Percentiles rank a stretch among this genome's conserved stretches.
Evolutionary conservation across 2,329 filamentous ascomycete genomes (phyloP).

Genomic region (Sphaerostilbella broomeana): DNA sequence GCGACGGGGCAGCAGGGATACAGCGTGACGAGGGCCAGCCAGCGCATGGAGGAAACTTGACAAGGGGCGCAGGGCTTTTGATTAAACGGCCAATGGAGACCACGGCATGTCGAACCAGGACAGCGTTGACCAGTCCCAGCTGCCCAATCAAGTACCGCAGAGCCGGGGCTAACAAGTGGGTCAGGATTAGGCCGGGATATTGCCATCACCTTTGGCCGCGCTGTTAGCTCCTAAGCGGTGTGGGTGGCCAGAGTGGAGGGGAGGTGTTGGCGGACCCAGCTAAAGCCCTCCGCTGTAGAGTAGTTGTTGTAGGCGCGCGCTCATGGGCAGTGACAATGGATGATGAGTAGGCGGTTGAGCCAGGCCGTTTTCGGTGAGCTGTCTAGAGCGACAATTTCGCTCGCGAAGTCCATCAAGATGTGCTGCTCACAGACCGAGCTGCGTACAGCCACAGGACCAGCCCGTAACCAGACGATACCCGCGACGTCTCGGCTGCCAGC

Average conservation of each 20-base stretch:
- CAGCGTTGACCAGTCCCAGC: constrained; percentile 29
- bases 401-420: too few species aligned
- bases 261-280: neutral
- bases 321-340: too few species aligned
- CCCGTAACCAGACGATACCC: constrained; percentile 3
- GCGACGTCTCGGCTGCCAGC: constrained; percentile 13
- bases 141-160: constrained; percentile 45
- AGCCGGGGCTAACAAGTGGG: constrained; percentile 41
- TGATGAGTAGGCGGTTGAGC: too few species aligned
- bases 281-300: too few species aligned
- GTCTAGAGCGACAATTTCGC: too few species aligned
- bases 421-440: too few species aligned
- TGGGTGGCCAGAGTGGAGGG: too few species aligned
- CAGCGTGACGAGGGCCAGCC: constrained; percentile 28
- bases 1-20: constrained; percentile 15
- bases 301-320: too few species aligned
- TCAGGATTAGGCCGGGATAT: constrained; percentile 34
- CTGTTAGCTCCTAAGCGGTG: constrained; percentile 30
- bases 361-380: too few species aligned
- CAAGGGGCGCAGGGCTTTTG: constrained; percentile 40
- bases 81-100: constrained; percentile 48
- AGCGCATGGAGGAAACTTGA: constrained; percentile 47
- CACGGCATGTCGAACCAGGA: constrained; percentile 30
- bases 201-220: constrained; percentile 23
- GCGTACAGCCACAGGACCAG: neutral